Conservation (phyloP, 768 basidiomycete genomes). For the Pleurotus citrinopileatus region DNA sequence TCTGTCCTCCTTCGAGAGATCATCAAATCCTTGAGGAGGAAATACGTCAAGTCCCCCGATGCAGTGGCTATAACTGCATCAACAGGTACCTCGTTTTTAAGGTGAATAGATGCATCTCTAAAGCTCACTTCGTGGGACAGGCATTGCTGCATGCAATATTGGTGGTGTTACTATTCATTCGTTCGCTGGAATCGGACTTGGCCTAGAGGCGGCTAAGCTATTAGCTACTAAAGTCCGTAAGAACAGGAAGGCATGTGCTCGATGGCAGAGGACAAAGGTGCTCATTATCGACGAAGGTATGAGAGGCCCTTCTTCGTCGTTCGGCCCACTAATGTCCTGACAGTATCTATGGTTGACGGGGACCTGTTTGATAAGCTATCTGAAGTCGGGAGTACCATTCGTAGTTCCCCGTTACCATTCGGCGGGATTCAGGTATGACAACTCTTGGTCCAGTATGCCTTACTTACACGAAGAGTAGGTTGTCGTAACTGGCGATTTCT, state of each 20-base stretch:
- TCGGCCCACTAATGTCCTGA: slow-evolving; percentile 1
- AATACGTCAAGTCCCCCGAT: slow-evolving; percentile 50
- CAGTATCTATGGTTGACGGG: slow-evolving; percentile 98
- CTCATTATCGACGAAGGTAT: slow-evolving; percentile 81
- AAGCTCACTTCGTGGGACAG: slow-evolving; percentile 27
- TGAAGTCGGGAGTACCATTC: slow-evolving; percentile 59
- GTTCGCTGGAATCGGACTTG: slow-evolving; percentile 92
- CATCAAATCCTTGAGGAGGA: slow-evolving; percentile 67
- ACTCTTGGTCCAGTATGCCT: background rate
- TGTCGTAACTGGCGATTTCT: slow-evolving; percentile 95
- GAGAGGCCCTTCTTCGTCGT: slow-evolving; percentile 9
- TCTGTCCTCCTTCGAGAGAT: slow-evolving; percentile 93
- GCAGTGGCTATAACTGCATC: slow-evolving; percentile 93
- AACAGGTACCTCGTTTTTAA: slow-evolving; percentile 59
- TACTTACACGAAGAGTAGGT: slow-evolving; percentile 46
- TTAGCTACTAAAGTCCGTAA: slow-evolving; percentile 67
- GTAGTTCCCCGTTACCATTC: slow-evolving; percentile 70
- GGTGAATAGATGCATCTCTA: background rate
- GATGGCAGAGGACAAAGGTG: slow-evolving; percentile 86
- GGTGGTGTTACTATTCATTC: slow-evolving; percentile 95
- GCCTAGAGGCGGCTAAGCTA: slow-evolving; percentile 57
- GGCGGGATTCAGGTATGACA: slow-evolving; percentile 87
- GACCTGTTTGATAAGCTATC: slow-evolving; percentile 90
- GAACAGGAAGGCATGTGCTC: slow-evolving; percentile 77
- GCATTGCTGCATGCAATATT: slow-evolving; percentile 96